Conservation (phyloP, 371 early-diverging fungal species). For the Lichtheimia ornata region DNA sequence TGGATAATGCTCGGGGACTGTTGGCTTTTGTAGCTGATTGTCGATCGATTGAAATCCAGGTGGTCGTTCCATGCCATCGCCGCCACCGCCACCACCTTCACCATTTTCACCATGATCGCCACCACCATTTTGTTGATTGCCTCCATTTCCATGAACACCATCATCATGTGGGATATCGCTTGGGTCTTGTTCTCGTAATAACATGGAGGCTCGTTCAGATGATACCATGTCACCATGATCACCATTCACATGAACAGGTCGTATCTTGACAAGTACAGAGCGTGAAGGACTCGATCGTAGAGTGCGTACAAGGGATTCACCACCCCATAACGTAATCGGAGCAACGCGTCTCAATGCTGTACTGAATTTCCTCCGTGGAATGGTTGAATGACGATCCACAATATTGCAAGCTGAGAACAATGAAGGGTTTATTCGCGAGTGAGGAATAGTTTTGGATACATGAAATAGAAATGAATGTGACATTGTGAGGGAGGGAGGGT, state of each 20-base stretch:
- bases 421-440: conserved; percentile 39
- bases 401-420: conserved; percentile 32
- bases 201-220: conserved; percentile 11
- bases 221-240: conserved; percentile 20
- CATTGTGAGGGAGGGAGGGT: not conserved
- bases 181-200: conserved; percentile 39
- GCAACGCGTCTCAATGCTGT: conserved; percentile 23
- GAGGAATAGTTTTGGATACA: conserved; percentile 52
- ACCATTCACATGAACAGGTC: conserved; percentile 34
- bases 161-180: conserved; percentile 20
- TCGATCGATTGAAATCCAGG: conserved; percentile 49
- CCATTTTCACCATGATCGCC: conserved; percentile 22
- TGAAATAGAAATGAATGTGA: conserved; percentile 42
- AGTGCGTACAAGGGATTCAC: conserved; percentile 27
- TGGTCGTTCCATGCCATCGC: conserved; percentile 25
- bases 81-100: conserved; percentile 2
- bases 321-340: conserved; percentile 43
- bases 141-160: conserved; percentile 23
- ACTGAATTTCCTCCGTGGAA: conserved; percentile 22
- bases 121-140: conserved; percentile 15
- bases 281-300: conserved; percentile 19
- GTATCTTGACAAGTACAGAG: conserved; percentile 35
- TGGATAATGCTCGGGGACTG: conserved; percentile 86
- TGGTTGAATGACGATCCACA: conserved; percentile 19
- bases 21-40: conserved; percentile 65